Percentiles rank a stretch among this genome's conserved stretches.
Conservation (phyloP, 2,329 filamentous ascomycete species). For the Colletotrichum musicola region DNA sequence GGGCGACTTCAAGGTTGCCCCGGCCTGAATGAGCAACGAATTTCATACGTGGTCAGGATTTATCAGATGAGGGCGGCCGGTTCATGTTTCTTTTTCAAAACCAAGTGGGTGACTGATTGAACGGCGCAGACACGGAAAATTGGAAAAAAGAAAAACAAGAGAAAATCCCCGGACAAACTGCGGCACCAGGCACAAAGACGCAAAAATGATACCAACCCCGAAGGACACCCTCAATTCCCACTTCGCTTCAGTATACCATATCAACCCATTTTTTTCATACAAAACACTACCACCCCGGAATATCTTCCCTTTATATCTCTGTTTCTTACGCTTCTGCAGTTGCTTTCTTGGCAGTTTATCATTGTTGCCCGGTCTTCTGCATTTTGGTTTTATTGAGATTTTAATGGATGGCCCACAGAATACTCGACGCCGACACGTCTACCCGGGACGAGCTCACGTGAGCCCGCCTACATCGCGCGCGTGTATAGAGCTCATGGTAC, state of each 20-base stretch:
- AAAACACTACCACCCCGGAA: constrained; percentile 22
- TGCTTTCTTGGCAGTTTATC: constrained; percentile 23
- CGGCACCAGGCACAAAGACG: constrained; percentile 22
- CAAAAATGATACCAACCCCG: constrained; percentile 37
- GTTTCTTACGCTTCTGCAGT: constrained; percentile 12
- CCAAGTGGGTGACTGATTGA: constrained; percentile 30
- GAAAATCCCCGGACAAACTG: constrained; percentile 25
- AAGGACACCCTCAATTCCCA: constrained; percentile 27
- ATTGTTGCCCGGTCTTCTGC: not conserved
- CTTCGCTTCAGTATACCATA: constrained; percentile 39
- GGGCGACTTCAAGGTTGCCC: constrained; percentile 45
- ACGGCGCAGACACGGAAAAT: constrained; percentile 35
- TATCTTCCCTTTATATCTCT: constrained; percentile 4
- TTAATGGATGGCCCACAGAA: constrained; percentile 30
- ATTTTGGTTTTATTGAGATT: constrained; percentile 13
- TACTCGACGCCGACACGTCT: constrained; percentile 10
- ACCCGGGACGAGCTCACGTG: not conserved
- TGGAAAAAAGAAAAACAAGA: constrained; percentile 34
- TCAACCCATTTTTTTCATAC: constrained; percentile 11
- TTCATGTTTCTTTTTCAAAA: constrained; percentile 18
- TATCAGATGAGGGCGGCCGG: constrained; percentile 18
- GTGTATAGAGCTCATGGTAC: constrained; percentile 31
- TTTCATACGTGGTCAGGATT: constrained; percentile 3
- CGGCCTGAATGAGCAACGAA: constrained; percentile 29
- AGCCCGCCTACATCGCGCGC: constrained; percentile 3